phyloP scores from a whole-genome alignment of 164 flowering plant species.

The Hamamelis virginiana region DNA sequence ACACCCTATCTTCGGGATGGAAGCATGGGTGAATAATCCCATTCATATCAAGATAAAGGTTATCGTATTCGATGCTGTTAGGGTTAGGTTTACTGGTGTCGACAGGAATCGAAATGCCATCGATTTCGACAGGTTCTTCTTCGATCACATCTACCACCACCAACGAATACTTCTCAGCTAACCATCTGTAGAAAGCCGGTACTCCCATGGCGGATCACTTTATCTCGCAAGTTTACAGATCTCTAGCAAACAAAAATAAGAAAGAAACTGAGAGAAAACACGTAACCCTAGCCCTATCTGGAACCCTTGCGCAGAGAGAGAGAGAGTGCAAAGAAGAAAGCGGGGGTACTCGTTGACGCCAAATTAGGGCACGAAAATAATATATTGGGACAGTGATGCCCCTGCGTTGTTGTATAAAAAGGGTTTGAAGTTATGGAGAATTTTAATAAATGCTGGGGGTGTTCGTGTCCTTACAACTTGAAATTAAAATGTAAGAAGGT shows the following conservation, averaged over 20 bases:
- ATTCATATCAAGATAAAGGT: conserved; percentile 93
- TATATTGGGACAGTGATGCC: conserved; percentile 2
- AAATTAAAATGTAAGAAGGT: too few relatives aligned
- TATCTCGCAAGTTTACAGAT: conserved; percentile 10
- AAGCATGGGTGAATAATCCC: conserved; percentile 96
- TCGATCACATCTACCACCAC: conserved; percentile 75
- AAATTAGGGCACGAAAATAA: conserved; percentile 14
- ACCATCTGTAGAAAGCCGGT: conserved; percentile 90
- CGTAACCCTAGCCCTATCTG: conserved; percentile 6
- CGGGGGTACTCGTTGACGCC: not conserved
- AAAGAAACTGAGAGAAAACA: not conserved
- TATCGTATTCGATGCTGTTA: conserved; percentile 75
- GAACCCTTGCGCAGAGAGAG: not conserved
- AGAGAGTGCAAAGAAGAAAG: not conserved
- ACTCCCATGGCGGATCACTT: conserved; percentile 69
- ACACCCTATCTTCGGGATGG: conserved; percentile 92
- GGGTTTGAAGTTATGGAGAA: not conserved
- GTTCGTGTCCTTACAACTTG: conserved; percentile 4
- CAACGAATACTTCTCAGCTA: conserved; percentile 90
- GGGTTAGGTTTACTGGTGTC: conserved; percentile 90
- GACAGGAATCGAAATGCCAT: conserved; percentile 68
- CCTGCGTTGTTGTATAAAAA: not conserved
- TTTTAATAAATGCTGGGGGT: not conserved
- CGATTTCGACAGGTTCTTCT: conserved; percentile 79
- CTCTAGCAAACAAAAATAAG: not conserved